phyloP scores from a whole-genome alignment of 2,329 filamentous ascomycete species.

The Diplodia intermedia region DNA sequence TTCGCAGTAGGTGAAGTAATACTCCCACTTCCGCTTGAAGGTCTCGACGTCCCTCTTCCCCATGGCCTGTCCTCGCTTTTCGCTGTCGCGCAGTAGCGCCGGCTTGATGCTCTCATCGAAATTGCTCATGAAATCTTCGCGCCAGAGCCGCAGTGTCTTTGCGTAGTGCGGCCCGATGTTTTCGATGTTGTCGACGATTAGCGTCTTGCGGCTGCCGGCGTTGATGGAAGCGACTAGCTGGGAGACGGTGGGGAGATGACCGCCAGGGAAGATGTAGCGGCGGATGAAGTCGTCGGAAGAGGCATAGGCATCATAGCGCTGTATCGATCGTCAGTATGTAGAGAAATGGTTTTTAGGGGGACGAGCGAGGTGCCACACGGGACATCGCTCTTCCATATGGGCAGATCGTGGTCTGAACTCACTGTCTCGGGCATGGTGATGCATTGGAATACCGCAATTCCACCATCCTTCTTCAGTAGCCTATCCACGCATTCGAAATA shows the following conservation, averaged over 20 bases:
- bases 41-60: conserved; percentile 68
- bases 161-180: conserved; percentile 79
- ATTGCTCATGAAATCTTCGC: conserved; percentile 67
- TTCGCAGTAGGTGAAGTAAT: conserved; percentile 79
- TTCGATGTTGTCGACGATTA: conserved; percentile 71
- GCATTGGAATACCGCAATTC: conserved; percentile 75
- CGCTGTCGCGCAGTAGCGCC: conserved; percentile 65
- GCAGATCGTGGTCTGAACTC: conserved; percentile 25
- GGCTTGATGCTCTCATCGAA: conserved; percentile 68
- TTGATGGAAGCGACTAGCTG: conserved; percentile 70
- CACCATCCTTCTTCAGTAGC: conserved; percentile 69
- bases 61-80: conserved; percentile 52
- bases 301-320: conserved; percentile 69
- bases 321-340: background rate
- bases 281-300: conserved; percentile 76
- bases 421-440: conserved; percentile 75
- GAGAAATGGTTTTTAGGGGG: background rate
- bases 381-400: background rate
- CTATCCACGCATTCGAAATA: conserved; percentile 71
- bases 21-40: conserved; percentile 77
- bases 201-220: conserved; percentile 64
- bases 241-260: conserved; percentile 71
- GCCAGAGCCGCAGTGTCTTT: conserved; percentile 72
- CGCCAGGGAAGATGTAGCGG: conserved; percentile 80
- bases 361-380: background rate